phyloP scores from a whole-genome alignment of 108 stramenopile genomes.

The Skeletonema grethae region DNA sequence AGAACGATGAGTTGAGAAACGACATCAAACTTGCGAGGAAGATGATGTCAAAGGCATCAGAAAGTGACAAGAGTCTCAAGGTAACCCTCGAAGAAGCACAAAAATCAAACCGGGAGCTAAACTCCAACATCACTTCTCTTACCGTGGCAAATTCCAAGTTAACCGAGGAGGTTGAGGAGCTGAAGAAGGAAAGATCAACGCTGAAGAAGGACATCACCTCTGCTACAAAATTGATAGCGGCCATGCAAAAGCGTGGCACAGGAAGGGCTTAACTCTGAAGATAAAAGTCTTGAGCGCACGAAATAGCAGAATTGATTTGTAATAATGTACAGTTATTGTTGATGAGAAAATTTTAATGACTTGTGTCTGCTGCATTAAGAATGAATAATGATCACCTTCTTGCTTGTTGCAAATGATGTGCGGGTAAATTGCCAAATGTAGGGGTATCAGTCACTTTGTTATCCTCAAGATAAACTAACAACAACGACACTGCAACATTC shows the following conservation, averaged over 20 bases:
- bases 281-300: too few relatives aligned
- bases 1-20: constrained; percentile 8
- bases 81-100: constrained; percentile 3
- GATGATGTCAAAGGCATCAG: constrained; percentile 2
- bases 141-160: not conserved
- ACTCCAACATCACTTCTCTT: too few relatives aligned
- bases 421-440: too few relatives aligned
- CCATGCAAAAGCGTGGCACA: constrained; percentile 37
- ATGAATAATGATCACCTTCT: too few relatives aligned
- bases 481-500: too few relatives aligned
- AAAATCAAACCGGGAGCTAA: constrained; percentile 12
- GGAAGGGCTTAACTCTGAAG: constrained; percentile 9
- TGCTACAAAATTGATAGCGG: not conserved
- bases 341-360: too few relatives aligned
- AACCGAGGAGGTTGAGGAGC: constrained; percentile 11
- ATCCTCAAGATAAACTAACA: too few relatives aligned
- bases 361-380: too few relatives aligned
- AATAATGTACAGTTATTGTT: too few relatives aligned
- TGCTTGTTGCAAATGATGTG: too few relatives aligned
- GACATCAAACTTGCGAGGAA: constrained; percentile 2
- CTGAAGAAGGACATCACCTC: not conserved
- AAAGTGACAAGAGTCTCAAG: constrained; percentile 4
- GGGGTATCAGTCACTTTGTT: too few relatives aligned
- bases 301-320: too few relatives aligned
- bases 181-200: constrained; percentile 1